phyloP scores from a whole-genome alignment of 257 asterid genomes.

The Solanum lignicaule region DNA sequence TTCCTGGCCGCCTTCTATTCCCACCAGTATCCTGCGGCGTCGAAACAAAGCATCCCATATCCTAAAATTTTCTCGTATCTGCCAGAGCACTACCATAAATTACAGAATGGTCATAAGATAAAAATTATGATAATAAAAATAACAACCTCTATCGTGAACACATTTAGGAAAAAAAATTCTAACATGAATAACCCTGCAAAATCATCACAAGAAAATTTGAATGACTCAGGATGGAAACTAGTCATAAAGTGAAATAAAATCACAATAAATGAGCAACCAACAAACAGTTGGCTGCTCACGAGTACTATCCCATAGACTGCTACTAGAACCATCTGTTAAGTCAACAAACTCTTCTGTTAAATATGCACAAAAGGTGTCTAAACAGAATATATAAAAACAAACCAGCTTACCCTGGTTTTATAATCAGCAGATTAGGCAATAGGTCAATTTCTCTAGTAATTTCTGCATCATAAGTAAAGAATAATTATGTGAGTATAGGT shows the following conservation, averaged over 20 bases:
- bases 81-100: constrained; percentile 13
- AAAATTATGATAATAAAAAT: constrained; percentile 1
- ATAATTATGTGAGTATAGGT: constrained; percentile 1
- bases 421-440: constrained; percentile 23
- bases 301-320: constrained; percentile 18
- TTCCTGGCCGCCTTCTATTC: constrained; percentile 74
- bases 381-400: neutral
- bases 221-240: constrained; percentile 13
- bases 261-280: constrained; percentile 49
- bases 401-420: constrained; percentile 33
- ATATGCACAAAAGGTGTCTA: neutral
- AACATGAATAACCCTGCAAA: constrained; percentile 1
- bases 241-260: constrained; percentile 14
- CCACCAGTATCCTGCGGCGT: constrained; percentile 66
- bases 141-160: neutral
- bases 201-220: constrained; percentile 24
- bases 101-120: neutral
- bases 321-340: constrained; percentile 10
- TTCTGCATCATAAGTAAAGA: constrained; percentile 34
- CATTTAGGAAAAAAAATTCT: neutral
- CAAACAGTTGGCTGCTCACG: constrained; percentile 61
- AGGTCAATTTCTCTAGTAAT: constrained; percentile 20
- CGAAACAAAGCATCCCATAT: constrained; percentile 88
- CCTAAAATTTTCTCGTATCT: constrained; percentile 20
- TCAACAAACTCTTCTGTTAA: neutral